Evolutionary conservation across 2,329 filamentous ascomycete species (phyloP).

Genomic region (Zymoseptoria ardabiliae): DNA sequence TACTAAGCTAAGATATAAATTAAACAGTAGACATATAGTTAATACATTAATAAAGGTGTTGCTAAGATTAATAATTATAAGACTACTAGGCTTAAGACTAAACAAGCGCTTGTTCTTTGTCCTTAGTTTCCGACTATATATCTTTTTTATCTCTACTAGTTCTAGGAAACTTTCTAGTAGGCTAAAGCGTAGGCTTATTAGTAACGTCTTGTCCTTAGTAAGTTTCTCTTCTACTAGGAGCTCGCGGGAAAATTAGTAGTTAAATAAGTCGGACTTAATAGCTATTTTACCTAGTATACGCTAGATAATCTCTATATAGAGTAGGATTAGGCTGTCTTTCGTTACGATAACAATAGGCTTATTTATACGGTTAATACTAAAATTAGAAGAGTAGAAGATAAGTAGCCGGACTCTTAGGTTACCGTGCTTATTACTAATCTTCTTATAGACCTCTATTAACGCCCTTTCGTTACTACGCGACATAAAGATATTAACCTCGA

Average conservation of each 20-base stretch:
- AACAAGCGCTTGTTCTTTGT: background rate
- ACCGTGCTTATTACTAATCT: constrained; percentile 25
- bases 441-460: constrained; percentile 39
- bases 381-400: constrained; percentile 37
- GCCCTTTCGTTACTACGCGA: constrained; percentile 41
- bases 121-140: background rate
- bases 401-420: constrained; percentile 43
- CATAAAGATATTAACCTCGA: constrained; percentile 47
- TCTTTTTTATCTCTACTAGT: too few relatives aligned
- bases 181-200: constrained; percentile 55
- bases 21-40: constrained; percentile 64
- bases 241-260: constrained; percentile 44
- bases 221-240: constrained; percentile 36
- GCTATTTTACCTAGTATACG: constrained; percentile 53
- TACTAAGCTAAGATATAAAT: constrained; percentile 62
- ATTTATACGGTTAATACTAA: constrained; percentile 48
- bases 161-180: constrained; percentile 58
- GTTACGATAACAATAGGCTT: constrained; percentile 48
- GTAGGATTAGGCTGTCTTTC: constrained; percentile 36
- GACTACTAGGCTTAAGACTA: constrained; percentile 37
- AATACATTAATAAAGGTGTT: constrained; percentile 62
- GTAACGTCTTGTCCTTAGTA: constrained; percentile 42
- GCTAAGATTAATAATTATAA: constrained; percentile 65
- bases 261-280: constrained; percentile 38
- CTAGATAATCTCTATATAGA: constrained; percentile 51